Base-by-base conservation (phyloP, 164 flowering plant species). In the Umbilicus rupestris region DNA sequence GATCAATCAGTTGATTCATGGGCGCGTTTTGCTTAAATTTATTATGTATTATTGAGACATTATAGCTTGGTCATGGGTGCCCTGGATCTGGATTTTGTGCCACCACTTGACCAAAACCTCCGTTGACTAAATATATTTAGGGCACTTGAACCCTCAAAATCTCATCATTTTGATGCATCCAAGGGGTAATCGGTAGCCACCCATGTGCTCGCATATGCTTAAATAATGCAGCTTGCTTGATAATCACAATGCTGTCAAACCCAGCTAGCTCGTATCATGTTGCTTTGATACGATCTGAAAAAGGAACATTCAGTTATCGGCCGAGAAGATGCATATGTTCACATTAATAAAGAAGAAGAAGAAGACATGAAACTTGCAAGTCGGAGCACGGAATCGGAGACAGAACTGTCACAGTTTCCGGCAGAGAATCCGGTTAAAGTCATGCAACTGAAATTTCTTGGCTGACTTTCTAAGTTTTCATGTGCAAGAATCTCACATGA, bases 401-500 rank as follows among this genome's bases (percentile, higher is more conserved):
- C n/a, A n/a, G n/a, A n/a, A n/a, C n/a, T n/a, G n/a, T n/a, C n/a
- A n/a, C n/a, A n/a, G n/a, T n/a, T n/a, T n/a, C n/a, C n/a, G n/a
- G n/a, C n/a, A n/a, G n/a, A n/a, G n/a, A n/a, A n/a, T n/a, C n/a
- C n/a, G n/a, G n/a, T n/a, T n/a, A n/a, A n/a, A n/a, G n/a, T n/a
- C n/a, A n/a, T n/a, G n/a, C n/a, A n/a, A n/a, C n/a, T n/a, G n/a
- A n/a, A n/a, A n/a, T n/a, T n/a, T n/a, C n/a, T n/a, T n/a, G n/a
- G n/a, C n/a, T 50, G 57, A 50, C 57, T 50, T 50, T 50, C 57
- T 50, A 50, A 6, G 28, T 50, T 50, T 50, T 45, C 3, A 24
- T 50, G 57, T 50, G 57, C 57, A 49, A 49, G 55, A 22, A 49
- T 28, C 57, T 50, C 22, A 50, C 28, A 20, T 49, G n/a, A 45